These are phyloP conservation scores for Corylus avellana DNA, from an alignment of 306 rosid species.

Conservation along the genomic window DNA sequence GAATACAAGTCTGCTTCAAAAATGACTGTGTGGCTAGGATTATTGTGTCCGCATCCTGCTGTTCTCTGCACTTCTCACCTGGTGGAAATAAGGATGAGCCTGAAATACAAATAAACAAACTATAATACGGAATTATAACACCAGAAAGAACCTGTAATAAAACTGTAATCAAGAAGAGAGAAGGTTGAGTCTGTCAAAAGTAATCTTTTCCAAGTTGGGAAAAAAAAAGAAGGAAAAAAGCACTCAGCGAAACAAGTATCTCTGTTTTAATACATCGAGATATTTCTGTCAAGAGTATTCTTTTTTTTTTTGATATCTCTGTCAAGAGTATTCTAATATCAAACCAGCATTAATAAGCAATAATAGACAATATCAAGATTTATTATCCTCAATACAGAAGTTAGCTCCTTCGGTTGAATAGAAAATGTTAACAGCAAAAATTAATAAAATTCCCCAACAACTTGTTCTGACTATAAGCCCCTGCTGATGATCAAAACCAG, in stretches of 20 bases:
- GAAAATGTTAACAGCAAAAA: background rate
- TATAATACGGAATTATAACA: background rate
- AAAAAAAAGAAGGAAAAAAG: background rate
- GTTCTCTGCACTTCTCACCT: slow-evolving; percentile 53
- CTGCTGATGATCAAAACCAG: background rate
- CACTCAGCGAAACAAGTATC: background rate
- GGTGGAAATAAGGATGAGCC: slow-evolving; percentile 56
- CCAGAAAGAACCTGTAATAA: background rate
- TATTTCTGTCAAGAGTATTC: background rate
- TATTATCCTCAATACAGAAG: background rate
- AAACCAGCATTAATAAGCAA: background rate
- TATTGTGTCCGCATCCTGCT: slow-evolving; percentile 39
- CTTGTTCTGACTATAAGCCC: background rate
- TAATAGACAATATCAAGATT: background rate
- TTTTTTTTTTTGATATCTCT: background rate
- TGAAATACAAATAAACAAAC: slow-evolving; percentile 13
- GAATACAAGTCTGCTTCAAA: slow-evolving; percentile 9
- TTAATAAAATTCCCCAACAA: background rate
- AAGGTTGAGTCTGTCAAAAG: background rate
- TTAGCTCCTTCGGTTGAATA: background rate
- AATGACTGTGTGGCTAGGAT: background rate
- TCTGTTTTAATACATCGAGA: background rate
- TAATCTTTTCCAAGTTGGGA: too few relatives aligned
- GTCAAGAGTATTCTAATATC: background rate
- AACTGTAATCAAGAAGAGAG: background rate